These are phyloP conservation scores for Talaromyces islandicus DNA, from an alignment of 2,329 filamentous ascomycete genomes.

Conservation along the genomic window DNA sequence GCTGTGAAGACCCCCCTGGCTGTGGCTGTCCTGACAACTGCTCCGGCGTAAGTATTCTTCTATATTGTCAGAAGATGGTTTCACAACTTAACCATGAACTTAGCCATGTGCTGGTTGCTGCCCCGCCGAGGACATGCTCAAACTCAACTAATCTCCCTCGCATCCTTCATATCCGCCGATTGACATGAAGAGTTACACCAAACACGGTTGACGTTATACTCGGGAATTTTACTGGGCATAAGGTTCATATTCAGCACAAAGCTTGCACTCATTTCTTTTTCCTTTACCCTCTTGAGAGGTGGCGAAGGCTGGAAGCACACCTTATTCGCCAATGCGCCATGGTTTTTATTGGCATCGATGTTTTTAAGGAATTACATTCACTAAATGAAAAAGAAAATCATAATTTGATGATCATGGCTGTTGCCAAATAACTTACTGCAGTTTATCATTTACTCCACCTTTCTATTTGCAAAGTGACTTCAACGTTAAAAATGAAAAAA, in stretches of 20 bases:
- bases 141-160: slow-evolving; percentile 7
- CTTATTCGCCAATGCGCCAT: not conserved
- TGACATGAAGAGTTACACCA: not conserved
- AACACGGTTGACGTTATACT: not conserved
- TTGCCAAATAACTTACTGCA: not conserved
- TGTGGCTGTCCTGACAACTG: slow-evolving; percentile 2
- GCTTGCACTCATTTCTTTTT: not conserved
- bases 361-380: not conserved
- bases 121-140: slow-evolving; percentile 5
- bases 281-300: not conserved
- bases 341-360: not conserved
- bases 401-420: not conserved
- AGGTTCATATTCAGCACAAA: not conserved
- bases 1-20: slow-evolving; percentile 3
- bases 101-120: slow-evolving; percentile 2
- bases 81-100: not conserved
- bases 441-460: not conserved
- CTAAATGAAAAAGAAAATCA: not conserved
- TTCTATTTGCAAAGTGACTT: not conserved
- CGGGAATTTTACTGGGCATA: not conserved
- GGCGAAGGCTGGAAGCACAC: not conserved
- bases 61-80: not conserved
- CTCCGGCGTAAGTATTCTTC: not conserved
- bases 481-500: not conserved
- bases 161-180: not conserved